A percentile compares a stretch with the other conserved stretches of the same genome.
Evolutionary conservation across 2,329 filamentous ascomycete species (phyloP).

Genomic region (Fusarium compactum): DNA sequence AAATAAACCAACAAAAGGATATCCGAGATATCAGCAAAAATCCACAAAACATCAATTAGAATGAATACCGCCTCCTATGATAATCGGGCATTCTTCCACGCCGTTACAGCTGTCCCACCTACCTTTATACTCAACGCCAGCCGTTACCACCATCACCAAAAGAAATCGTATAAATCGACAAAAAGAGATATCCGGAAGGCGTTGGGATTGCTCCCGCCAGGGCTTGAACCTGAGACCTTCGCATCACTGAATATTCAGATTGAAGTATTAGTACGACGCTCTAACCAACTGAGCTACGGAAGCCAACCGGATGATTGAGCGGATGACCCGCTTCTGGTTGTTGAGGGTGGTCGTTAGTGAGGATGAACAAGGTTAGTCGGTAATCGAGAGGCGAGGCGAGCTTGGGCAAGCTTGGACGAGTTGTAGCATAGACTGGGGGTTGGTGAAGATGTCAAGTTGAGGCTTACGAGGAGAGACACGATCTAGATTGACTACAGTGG

Average conservation of each 20-base stretch:
- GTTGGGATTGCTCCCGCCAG: conserved; percentile 31
- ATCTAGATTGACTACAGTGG: not conserved
- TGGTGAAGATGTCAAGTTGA: not conserved
- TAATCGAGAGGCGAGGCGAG: not conserved
- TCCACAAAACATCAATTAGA: not conserved
- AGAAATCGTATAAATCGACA: conserved; percentile 2
- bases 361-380: conserved; percentile 4
- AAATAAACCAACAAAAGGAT: not conserved
- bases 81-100: not conserved
- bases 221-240: conserved; percentile 34
- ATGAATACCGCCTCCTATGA: no score
- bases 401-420: not conserved
- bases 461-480: not conserved
- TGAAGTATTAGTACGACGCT: conserved; percentile 35
- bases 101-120: not conserved
- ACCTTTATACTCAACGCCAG: not conserved
- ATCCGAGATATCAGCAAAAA: not conserved
- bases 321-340: conserved; percentile 34
- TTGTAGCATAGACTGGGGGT: not conserved
- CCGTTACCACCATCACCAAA: not conserved
- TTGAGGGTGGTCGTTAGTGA: not conserved
- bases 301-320: conserved; percentile 32
- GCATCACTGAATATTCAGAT: conserved; percentile 23
- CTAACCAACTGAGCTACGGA: conserved; percentile 44
- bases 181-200: conserved; percentile 28